A percentile compares a stretch with the other conserved stretches of the same genome.
phyloP scores from a whole-genome alignment of 208 protist genomes.

The Tritrichomonas musculus region DNA sequence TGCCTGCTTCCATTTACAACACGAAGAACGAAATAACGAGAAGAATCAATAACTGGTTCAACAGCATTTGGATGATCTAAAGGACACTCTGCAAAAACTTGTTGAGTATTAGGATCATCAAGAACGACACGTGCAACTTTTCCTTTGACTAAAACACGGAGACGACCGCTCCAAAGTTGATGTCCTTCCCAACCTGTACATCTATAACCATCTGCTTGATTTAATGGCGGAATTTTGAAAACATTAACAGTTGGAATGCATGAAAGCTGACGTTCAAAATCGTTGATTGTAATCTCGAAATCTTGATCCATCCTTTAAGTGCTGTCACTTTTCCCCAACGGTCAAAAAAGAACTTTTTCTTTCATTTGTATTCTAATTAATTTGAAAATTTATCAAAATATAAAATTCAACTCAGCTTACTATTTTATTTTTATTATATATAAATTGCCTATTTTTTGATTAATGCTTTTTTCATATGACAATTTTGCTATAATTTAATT shows the following conservation, averaged over 20 bases:
- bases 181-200: conserved; percentile 42
- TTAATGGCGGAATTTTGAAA: conserved; percentile 40
- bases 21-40: conserved; percentile 41
- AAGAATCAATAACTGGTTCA: conserved; percentile 36
- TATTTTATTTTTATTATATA: too few species aligned
- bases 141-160: conserved; percentile 33
- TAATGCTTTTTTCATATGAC: too few species aligned
- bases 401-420: too few species aligned
- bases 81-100: conserved; percentile 14
- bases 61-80: conserved; percentile 35
- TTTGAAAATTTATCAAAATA: too few species aligned
- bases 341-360: too few species aligned
- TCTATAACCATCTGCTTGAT: conserved; percentile 35
- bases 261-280: background rate
- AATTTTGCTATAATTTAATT: too few species aligned
- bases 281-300: background rate
- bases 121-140: conserved; percentile 10
- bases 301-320: background rate
- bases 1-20: background rate
- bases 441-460: too few species aligned
- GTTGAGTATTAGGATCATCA: conserved; percentile 36
- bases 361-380: too few species aligned
- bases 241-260: conserved; percentile 16
- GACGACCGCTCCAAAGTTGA: conserved; percentile 38
- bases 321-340: too few species aligned